Evolutionary conservation across 306 rosid species (phyloP).

Genomic region (Gleditsia sinensis): DNA sequence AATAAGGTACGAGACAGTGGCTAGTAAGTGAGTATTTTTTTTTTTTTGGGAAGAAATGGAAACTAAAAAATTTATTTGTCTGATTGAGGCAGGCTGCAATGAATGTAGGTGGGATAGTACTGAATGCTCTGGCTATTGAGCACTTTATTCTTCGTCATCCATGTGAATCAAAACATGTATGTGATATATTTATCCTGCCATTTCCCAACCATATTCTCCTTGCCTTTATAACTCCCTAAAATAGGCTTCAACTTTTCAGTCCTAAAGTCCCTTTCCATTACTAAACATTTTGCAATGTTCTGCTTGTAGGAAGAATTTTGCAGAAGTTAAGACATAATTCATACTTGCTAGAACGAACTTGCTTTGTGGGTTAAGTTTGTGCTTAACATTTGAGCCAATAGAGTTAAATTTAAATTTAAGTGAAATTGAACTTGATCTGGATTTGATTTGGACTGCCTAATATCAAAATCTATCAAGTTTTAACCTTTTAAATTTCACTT

Average conservation of each 20-base stretch:
- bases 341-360: no score
- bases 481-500: no score
- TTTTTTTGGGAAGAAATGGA: background rate
- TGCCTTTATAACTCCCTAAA: background rate
- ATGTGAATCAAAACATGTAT: conserved; percentile 63
- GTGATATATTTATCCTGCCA: conserved; percentile 5
- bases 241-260: background rate
- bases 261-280: background rate
- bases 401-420: no score
- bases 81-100: conserved; percentile 65
- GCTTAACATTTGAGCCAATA: no score
- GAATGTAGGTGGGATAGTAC: conserved; percentile 81
- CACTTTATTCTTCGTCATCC: conserved; percentile 92
- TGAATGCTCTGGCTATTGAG: conserved; percentile 93
- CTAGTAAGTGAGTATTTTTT: background rate
- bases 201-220: background rate
- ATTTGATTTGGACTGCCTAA: no score
- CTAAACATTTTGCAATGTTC: background rate
- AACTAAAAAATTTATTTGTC: background rate
- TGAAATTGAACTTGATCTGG: no score
- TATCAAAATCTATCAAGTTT: no score
- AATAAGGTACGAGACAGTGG: conserved; percentile 62
- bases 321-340: no score
- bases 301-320: no score
- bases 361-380: no score